phyloP scores from a whole-genome alignment of 257 asterid species.

The Nicotiana benthamiana region DNA sequence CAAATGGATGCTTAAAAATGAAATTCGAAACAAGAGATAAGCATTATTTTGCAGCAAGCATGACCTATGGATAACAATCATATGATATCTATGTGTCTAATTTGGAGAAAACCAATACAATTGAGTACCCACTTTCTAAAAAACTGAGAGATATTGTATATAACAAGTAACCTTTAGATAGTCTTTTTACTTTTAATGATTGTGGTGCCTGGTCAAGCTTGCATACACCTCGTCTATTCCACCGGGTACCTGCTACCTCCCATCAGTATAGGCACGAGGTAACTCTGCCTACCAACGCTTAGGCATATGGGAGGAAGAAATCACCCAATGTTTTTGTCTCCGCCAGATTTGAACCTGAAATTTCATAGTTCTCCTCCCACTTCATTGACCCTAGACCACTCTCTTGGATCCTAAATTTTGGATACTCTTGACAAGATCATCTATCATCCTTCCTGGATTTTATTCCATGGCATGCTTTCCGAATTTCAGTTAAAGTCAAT shows the following conservation, averaged over 20 bases:
- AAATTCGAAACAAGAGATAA: background rate
- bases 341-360: too few relatives aligned
- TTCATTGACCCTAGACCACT: too few relatives aligned
- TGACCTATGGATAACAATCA: background rate
- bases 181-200: too few relatives aligned
- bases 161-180: background rate
- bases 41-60: background rate
- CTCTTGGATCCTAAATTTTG: background rate
- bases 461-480: background rate
- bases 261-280: too few relatives aligned
- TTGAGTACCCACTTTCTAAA: background rate
- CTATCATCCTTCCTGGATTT: conserved; percentile 6
- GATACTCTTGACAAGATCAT: background rate
- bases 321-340: too few relatives aligned
- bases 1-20: background rate
- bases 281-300: too few relatives aligned
- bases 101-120: background rate
- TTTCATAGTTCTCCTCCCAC: too few relatives aligned
- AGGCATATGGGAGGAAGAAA: too few relatives aligned
- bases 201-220: too few relatives aligned
- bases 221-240: too few relatives aligned
- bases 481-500: background rate
- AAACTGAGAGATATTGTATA: background rate
- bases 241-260: too few relatives aligned
- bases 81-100: background rate